phyloP scores from a whole-genome alignment of 2,329 filamentous ascomycete genomes.

The Ceratocystis huliohia region DNA sequence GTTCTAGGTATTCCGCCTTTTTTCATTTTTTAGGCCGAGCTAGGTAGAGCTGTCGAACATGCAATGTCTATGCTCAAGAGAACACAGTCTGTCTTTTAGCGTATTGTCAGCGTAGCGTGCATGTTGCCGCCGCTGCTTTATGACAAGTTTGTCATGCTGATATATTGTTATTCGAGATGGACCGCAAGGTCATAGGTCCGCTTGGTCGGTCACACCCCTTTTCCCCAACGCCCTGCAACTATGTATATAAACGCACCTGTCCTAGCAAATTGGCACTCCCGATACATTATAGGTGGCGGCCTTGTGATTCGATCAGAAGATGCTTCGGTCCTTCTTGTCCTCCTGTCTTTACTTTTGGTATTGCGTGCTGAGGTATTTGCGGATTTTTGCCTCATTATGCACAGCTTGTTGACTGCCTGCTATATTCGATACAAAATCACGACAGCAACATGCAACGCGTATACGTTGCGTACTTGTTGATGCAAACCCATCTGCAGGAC shows the following conservation, averaged over 20 bases:
- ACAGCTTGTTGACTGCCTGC: not conserved
- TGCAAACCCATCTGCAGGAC: not conserved
- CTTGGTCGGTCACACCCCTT: not conserved
- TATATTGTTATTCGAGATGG: not conserved
- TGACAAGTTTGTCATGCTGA: too few relatives aligned
- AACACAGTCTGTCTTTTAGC: too few relatives aligned
- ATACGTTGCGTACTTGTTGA: not conserved
- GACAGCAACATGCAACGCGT: not conserved
- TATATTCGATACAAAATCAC: not conserved
- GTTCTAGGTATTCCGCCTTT: too few relatives aligned
- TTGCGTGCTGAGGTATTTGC: not conserved
- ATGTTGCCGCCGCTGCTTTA: too few relatives aligned
- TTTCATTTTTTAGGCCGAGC: too few relatives aligned
- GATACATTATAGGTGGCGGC: not conserved
- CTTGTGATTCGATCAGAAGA: not conserved
- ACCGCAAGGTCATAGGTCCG: not conserved
- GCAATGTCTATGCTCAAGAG: too few relatives aligned
- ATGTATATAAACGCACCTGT: not conserved
- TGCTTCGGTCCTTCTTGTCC: not conserved
- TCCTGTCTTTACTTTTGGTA: not conserved
- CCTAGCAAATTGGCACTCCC: not conserved
- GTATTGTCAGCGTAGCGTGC: too few relatives aligned
- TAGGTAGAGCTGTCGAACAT: too few relatives aligned
- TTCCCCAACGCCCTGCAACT: not conserved
- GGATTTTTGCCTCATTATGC: constrained; percentile 2